Conservation (phyloP, 257 asterid genomes). For the Solanum dulcamara region DNA sequence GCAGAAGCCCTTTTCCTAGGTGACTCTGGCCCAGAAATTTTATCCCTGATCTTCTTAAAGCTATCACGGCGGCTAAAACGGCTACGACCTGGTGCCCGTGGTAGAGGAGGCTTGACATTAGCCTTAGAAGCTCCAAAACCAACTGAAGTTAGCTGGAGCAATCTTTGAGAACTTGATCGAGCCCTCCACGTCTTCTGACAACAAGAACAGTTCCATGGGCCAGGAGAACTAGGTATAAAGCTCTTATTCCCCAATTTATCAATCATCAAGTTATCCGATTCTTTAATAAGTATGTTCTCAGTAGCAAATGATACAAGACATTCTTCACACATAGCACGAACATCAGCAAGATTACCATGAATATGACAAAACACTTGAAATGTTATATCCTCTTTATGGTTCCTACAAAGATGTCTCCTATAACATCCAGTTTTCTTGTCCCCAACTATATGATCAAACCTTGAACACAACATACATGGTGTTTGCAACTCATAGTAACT, state of each 20-base stretch:
- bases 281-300: constrained; percentile 21
- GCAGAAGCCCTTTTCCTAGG: constrained; percentile 9
- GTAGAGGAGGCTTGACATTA: constrained; percentile 67
- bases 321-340: constrained; percentile 57
- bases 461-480: constrained; percentile 72
- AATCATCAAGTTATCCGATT: constrained; percentile 28
- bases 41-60: constrained; percentile 62
- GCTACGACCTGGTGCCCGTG: constrained; percentile 55
- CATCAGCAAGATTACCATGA: constrained; percentile 51
- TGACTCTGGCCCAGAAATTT: constrained; percentile 24
- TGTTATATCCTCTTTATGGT: constrained; percentile 67
- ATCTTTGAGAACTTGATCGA: constrained; percentile 43
- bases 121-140: constrained; percentile 72
- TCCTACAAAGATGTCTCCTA: constrained; percentile 34
- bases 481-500: constrained; percentile 40
- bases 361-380: constrained; percentile 43
- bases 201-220: constrained; percentile 48
- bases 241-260: constrained; percentile 44
- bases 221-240: constrained; percentile 21
- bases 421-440: constrained; percentile 28
- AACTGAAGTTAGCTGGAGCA: constrained; percentile 32
- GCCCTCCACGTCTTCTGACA: constrained; percentile 44
- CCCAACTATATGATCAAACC: constrained; percentile 36
- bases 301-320: constrained; percentile 38
- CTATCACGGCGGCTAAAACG: constrained; percentile 67